phyloP scores from a whole-genome alignment of 2,329 filamentous ascomycete genomes.

The Mycosphaerelloides madeirae region DNA sequence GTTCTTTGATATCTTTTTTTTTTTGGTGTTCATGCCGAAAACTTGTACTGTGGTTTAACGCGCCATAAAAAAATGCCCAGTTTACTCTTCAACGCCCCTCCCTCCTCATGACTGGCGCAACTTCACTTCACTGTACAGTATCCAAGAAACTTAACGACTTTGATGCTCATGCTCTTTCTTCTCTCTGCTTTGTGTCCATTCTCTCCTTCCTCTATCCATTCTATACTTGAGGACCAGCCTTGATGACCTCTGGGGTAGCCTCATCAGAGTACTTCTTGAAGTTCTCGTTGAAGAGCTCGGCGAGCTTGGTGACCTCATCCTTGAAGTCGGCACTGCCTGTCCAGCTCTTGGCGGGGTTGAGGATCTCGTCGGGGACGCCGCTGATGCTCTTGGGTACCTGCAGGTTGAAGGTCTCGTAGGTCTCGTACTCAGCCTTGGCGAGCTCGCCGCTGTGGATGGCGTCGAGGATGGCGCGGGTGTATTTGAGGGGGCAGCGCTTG shows the following conservation, averaged over 20 bases:
- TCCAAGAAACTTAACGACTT: too few species aligned
- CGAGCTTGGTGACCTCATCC: slow-evolving; percentile 72
- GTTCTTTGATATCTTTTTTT: too few species aligned
- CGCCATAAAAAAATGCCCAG: too few species aligned
- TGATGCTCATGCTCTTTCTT: background rate
- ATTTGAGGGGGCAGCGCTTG: slow-evolving; percentile 96
- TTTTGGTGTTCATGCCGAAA: too few species aligned
- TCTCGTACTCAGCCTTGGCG: slow-evolving; percentile 88
- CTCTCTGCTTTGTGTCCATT: background rate
- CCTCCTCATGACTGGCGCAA: too few species aligned
- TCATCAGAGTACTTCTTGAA: slow-evolving; percentile 90
- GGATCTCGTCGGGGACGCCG: slow-evolving; percentile 81
- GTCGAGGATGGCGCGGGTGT: slow-evolving; percentile 96
- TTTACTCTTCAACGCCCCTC: too few species aligned
- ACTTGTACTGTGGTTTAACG: too few species aligned
- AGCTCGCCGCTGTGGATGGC: slow-evolving; percentile 97
- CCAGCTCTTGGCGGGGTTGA: slow-evolving; percentile 94
- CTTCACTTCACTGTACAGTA: too few species aligned
- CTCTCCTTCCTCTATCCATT: background rate
- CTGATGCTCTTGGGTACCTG: slow-evolving; percentile 89
- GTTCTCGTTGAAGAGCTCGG: slow-evolving; percentile 86
- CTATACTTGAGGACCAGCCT: slow-evolving; percentile 37
- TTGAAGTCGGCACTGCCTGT: slow-evolving; percentile 78
- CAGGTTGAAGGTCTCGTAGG: slow-evolving; percentile 94
- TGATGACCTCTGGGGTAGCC: slow-evolving; percentile 51